These are phyloP conservation scores for Chrysosphaeria jannelii DNA, from an alignment of 2,329 filamentous ascomycete species.

Conservation along the genomic window DNA sequence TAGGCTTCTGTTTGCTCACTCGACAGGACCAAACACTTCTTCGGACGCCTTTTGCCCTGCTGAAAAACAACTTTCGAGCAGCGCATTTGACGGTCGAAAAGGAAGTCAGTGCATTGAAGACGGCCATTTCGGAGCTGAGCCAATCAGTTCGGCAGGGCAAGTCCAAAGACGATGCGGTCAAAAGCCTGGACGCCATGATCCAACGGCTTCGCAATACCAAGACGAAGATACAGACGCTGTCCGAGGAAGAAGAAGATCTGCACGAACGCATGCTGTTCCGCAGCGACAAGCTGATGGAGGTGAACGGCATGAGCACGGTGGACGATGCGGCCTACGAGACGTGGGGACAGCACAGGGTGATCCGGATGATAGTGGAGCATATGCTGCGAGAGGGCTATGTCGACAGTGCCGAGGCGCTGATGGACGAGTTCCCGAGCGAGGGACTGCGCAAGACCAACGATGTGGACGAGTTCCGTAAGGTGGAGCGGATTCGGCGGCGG, in stretches of 20 bases:
- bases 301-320: constrained; percentile 52
- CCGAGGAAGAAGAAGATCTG: constrained; percentile 51
- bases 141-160: constrained; percentile 25
- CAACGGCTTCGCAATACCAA: constrained; percentile 61
- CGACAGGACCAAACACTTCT: constrained; percentile 72
- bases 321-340: constrained; percentile 82
- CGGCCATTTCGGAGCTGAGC: constrained; percentile 35
- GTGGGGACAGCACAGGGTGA: constrained; percentile 58
- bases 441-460: constrained; percentile 56
- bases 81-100: constrained; percentile 51
- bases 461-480: constrained; percentile 60
- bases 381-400: constrained; percentile 59
- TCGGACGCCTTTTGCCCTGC: constrained; percentile 71
- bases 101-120: constrained; percentile 29
- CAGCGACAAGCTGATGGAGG: constrained; percentile 48
- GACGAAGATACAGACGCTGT: constrained; percentile 48
- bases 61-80: constrained; percentile 78
- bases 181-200: constrained; percentile 61
- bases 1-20: constrained; percentile 1
- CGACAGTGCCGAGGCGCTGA: constrained; percentile 45
- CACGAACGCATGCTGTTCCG: constrained; percentile 49
- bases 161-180: constrained; percentile 40
- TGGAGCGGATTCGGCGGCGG: constrained; percentile 46
- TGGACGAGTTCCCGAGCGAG: constrained; percentile 17
- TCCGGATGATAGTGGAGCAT: constrained; percentile 77